phyloP scores from a whole-genome alignment of 2,329 filamentous ascomycete species.

The Cladosporium sp. region DNA sequence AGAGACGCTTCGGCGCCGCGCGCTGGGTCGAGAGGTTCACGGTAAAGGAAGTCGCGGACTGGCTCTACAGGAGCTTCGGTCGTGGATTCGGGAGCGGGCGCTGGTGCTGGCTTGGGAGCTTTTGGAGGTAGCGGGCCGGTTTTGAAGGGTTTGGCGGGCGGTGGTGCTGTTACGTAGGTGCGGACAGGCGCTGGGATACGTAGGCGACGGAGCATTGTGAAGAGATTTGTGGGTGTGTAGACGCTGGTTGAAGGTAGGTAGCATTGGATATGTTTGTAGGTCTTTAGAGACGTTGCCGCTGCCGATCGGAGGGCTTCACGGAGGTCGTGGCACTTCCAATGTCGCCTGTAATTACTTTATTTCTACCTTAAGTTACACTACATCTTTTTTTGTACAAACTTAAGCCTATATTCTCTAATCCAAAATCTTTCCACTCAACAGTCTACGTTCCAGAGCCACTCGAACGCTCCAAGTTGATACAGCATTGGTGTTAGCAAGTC shows the following conservation, averaged over 20 bases:
- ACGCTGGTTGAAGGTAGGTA: background rate
- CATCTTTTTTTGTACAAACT: background rate
- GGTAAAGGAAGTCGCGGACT: constrained; percentile 1
- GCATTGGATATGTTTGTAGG: background rate
- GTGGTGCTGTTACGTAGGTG: constrained; percentile 17
- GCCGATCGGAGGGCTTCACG: background rate
- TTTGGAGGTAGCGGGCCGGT: constrained; percentile 7
- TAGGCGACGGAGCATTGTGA: background rate
- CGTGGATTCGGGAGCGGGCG: background rate
- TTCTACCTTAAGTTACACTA: background rate
- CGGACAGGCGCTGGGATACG: background rate
- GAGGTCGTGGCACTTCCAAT: background rate
- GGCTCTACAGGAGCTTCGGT: constrained; percentile 17
- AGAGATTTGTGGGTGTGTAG: background rate
- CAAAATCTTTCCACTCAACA: background rate
- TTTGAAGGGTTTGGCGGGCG: constrained; percentile 15
- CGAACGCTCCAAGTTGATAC: background rate
- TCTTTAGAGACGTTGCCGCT: background rate
- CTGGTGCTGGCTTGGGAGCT: constrained; percentile 4
- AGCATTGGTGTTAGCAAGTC: background rate
- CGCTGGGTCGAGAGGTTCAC: constrained; percentile 23
- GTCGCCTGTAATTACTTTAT: background rate
- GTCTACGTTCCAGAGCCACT: background rate
- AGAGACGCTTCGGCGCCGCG: constrained; percentile 29
- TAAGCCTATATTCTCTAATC: background rate